Evolutionary conservation across 495 filamentous ascomycete species (phyloP).

Genomic region (Trichoderma orchidacearum): DNA sequence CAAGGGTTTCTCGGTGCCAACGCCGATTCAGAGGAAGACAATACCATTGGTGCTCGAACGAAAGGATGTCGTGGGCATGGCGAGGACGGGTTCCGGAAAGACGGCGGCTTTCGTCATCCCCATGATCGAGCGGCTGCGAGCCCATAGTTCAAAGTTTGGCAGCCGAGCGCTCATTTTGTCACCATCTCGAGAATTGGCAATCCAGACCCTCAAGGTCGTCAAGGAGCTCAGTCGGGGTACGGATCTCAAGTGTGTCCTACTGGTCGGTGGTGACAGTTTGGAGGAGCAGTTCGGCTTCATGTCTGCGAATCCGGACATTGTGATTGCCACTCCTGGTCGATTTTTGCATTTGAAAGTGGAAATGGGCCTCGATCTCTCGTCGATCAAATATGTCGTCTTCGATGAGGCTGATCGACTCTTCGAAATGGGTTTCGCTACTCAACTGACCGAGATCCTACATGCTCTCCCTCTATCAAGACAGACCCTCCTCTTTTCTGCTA

Average conservation of each 20-base stretch:
- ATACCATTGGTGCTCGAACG: constrained; percentile 82
- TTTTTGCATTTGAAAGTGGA: constrained; percentile 94
- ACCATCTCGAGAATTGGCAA: constrained; percentile 79
- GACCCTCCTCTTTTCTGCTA: constrained; percentile 89
- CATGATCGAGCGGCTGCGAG: constrained; percentile 87
- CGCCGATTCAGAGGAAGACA: constrained; percentile 92
- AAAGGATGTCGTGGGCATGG: constrained; percentile 94
- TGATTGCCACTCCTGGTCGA: constrained; percentile 91
- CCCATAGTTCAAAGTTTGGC: constrained; percentile 76
- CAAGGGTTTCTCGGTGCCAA: constrained; percentile 92
- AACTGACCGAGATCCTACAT: constrained; percentile 86
- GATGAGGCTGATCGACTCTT: constrained; percentile 95
- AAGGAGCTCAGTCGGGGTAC: constrained; percentile 87
- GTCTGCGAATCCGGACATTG: constrained; percentile 86
- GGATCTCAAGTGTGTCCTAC: constrained; percentile 72
- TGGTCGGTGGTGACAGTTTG: constrained; percentile 88
- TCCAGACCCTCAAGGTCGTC: constrained; percentile 92
- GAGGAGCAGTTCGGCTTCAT: constrained; percentile 94
- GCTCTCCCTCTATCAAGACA: constrained; percentile 72
- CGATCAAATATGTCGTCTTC: constrained; percentile 83
- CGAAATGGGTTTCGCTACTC: constrained; percentile 93
- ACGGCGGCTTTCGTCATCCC: constrained; percentile 96
- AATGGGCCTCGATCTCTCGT: constrained; percentile 78
- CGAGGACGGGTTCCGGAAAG: constrained; percentile 90
- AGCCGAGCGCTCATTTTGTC: constrained; percentile 77